Evolutionary conservation across 768 basidiomycete species (phyloP).

Genomic region (Neoboletus magnificus): DNA sequence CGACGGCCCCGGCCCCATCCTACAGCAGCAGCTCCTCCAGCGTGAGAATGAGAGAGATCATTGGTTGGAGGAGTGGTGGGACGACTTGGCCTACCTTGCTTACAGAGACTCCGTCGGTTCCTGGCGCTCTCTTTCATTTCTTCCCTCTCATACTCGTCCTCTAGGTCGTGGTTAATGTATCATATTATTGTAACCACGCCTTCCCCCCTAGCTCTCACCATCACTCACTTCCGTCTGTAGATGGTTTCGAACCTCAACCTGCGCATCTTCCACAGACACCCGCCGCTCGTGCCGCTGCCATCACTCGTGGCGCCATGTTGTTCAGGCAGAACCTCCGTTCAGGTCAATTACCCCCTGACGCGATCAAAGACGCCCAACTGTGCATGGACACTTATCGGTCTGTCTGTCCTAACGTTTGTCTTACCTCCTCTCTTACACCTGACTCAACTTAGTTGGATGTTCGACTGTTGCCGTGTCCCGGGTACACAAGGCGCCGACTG

Average conservation of each 20-base stretch:
- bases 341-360: constrained; percentile 63
- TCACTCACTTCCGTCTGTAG: constrained; percentile 36
- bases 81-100: constrained; percentile 74
- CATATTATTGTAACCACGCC: constrained; percentile 78
- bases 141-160: background rate
- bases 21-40: constrained; percentile 63
- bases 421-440: background rate
- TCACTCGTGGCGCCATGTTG: constrained; percentile 68
- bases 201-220: background rate
- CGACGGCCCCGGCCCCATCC: constrained; percentile 42
- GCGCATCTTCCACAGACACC: constrained; percentile 54
- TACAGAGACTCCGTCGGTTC: constrained; percentile 78
- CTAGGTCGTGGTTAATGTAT: constrained; percentile 85
- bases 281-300: constrained; percentile 64
- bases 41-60: constrained; percentile 56
- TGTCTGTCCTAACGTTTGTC: constrained; percentile 3
- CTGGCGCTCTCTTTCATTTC: background rate
- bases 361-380: constrained; percentile 62
- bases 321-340: constrained; percentile 69
- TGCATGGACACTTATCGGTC: constrained; percentile 90
- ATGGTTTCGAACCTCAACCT: constrained; percentile 74
- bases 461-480: constrained; percentile 83
- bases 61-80: constrained; percentile 97
- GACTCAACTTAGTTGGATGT: constrained; percentile 72
- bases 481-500: constrained; percentile 73